A percentile compares a stretch with the other conserved stretches of the same genome.
Conservation (phyloP, 768 basidiomycete genomes). For the Tylopilus balloui region DNA sequence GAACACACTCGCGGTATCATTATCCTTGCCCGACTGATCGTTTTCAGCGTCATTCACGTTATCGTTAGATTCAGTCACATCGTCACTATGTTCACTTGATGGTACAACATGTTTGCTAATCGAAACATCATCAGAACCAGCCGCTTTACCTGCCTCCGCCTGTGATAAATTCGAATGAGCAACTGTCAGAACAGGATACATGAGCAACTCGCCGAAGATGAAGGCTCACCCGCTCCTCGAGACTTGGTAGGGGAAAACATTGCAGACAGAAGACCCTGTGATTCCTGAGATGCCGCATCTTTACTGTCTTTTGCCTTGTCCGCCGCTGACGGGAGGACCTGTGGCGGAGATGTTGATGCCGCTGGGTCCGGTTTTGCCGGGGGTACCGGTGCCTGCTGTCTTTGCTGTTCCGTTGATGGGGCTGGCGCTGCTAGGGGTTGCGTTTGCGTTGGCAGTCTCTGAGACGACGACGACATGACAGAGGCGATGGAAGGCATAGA, state of each 20-base stretch:
- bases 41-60: constrained; percentile 24
- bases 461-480: constrained; percentile 4
- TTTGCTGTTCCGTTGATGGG: background rate
- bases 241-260: background rate
- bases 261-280: background rate
- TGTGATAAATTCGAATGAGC: constrained; percentile 26
- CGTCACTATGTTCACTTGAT: constrained; percentile 22
- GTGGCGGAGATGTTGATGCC: background rate
- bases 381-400: background rate
- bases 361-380: background rate
- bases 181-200: constrained; percentile 24
- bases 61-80: constrained; percentile 23
- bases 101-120: constrained; percentile 26
- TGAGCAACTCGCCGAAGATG: constrained; percentile 26
- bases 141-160: constrained; percentile 4
- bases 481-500: constrained; percentile 17
- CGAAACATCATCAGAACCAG: constrained; percentile 13
- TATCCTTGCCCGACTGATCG: constrained; percentile 26
- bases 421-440: background rate
- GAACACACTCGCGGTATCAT: constrained; percentile 7
- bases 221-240: constrained; percentile 32
- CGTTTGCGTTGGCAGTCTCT: background rate
- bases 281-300: background rate
- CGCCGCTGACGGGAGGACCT: background rate
- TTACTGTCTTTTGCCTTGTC: constrained; percentile 13